Conservation (phyloP, 495 filamentous ascomycete genomes). For the Neurospora discreta region DNA sequence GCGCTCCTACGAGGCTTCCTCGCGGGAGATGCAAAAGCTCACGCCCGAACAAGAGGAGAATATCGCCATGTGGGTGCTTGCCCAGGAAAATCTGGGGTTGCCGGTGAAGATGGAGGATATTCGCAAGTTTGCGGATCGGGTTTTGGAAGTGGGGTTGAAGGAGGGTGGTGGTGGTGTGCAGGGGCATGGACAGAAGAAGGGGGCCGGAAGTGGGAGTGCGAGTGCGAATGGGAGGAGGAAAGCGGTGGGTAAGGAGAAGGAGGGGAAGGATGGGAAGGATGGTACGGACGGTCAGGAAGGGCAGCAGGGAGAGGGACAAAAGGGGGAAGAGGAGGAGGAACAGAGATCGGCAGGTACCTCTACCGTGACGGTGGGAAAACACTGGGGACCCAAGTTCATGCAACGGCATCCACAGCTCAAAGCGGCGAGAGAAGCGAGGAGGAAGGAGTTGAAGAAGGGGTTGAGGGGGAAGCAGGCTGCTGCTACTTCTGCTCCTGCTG, state of each 20-base stretch:
- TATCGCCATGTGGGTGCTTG: constrained; percentile 15
- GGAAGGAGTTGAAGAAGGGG: not conserved
- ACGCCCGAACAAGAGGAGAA: not conserved
- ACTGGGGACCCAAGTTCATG: not conserved
- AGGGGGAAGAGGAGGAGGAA: not conserved
- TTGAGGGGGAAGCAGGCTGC: not conserved
- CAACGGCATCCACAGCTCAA: not conserved
- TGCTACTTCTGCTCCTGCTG: not conserved
- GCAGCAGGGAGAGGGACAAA: no score
- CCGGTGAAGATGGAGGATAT: constrained; percentile 27
- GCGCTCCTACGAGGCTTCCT: not conserved
- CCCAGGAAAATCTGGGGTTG: constrained; percentile 34
- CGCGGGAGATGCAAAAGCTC: not conserved
- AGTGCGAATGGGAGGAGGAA: no score
- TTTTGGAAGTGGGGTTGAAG: not conserved
- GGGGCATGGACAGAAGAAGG: not conserved
- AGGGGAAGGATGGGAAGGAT: no score
- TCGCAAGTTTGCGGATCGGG: constrained; percentile 26
- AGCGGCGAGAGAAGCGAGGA: not conserved
- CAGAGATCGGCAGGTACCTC: not conserved
- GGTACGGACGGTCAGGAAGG: no score
- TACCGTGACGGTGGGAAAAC: not conserved
- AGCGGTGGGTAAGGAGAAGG: no score
- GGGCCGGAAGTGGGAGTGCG: no score
- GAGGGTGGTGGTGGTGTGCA: not conserved